phyloP scores from a whole-genome alignment of 306 rosid genomes.

The Acacia melanoxylon region DNA sequence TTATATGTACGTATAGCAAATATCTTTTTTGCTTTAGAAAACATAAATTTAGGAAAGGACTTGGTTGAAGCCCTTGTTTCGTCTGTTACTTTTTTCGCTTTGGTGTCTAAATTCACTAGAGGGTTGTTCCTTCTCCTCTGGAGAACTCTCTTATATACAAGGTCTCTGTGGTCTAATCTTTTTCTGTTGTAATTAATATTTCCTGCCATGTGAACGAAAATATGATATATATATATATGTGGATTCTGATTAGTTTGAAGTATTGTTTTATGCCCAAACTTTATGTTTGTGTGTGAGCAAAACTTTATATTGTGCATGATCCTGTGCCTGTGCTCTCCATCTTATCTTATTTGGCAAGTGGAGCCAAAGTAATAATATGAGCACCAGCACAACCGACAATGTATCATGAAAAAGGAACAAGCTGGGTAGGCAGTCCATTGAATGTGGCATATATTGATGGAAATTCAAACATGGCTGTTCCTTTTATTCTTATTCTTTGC shows the following conservation, averaged over 20 bases:
- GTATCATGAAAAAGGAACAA: not conserved
- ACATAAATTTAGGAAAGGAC: constrained; percentile 65
- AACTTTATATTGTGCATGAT: not conserved
- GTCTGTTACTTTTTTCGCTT: not conserved
- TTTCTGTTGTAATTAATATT: constrained; percentile 53
- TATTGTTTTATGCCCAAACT: not conserved
- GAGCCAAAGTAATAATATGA: not conserved
- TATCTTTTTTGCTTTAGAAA: constrained; percentile 57
- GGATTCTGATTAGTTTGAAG: constrained; percentile 30
- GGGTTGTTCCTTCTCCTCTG: constrained; percentile 52
- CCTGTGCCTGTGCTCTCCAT: not conserved
- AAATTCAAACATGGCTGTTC: not conserved
- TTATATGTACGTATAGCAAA: constrained; percentile 60
- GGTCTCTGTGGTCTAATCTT: constrained; percentile 51
- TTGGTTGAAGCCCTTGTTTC: not conserved
- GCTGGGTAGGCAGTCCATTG: not conserved
- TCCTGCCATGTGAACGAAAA: constrained; percentile 40
- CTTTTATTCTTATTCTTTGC: not conserved
- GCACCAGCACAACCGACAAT: not conserved
- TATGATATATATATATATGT: constrained; percentile 41
- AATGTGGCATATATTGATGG: not conserved
- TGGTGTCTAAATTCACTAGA: constrained; percentile 33
- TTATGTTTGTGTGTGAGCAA: constrained; percentile 9
- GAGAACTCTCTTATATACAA: constrained; percentile 60
- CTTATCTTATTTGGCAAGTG: not conserved